Conservation (phyloP, 371 early-diverging fungal genomes). For the Funneliformis caledonium region DNA sequence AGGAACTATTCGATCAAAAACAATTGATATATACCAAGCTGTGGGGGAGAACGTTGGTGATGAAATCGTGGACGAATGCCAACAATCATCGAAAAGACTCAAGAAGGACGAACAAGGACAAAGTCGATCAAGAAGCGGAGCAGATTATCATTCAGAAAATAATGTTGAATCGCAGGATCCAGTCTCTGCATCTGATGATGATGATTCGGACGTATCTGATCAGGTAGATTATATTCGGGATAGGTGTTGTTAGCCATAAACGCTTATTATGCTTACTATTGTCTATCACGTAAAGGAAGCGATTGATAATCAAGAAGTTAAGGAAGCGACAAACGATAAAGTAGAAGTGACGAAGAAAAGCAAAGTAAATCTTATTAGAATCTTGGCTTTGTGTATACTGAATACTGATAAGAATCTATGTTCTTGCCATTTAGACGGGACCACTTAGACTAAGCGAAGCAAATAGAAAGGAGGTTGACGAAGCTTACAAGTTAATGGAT, state of each 20-base stretch:
- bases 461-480: not conserved
- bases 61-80: constrained; percentile 1
- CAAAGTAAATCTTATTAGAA: not conserved
- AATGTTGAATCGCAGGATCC: not conserved
- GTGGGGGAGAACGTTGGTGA: constrained; percentile 11
- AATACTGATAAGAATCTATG: not conserved
- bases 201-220: not conserved
- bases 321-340: not conserved
- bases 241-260: not conserved
- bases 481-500: constrained; percentile 17
- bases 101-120: not conserved
- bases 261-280: not conserved
- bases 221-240: not conserved
- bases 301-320: not conserved
- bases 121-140: not conserved
- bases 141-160: not conserved
- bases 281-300: not conserved
- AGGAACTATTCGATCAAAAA: constrained; percentile 27
- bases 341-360: not conserved
- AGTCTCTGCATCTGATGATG: not conserved
- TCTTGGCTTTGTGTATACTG: not conserved
- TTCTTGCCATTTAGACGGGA: not conserved
- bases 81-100: constrained; percentile 19
- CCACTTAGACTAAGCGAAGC: not conserved
- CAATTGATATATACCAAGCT: constrained; percentile 22